phyloP scores from a whole-genome alignment of 306 rosid species.

The Rosa lucieae region DNA sequence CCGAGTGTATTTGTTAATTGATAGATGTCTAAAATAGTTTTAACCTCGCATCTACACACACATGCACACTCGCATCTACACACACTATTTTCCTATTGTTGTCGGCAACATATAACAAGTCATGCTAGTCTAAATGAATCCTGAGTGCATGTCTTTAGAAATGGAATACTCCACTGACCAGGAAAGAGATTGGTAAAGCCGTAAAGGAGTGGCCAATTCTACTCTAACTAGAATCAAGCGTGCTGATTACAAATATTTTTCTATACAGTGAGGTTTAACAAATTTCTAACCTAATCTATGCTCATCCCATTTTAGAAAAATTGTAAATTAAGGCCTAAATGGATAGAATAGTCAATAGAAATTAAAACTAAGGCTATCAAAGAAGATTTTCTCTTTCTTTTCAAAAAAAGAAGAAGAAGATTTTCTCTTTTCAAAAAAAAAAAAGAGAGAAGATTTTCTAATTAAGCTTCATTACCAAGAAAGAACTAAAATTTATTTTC shows the following conservation, averaged over 20 bases:
- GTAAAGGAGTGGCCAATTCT: background rate
- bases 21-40: too few relatives aligned
- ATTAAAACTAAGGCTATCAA: background rate
- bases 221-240: background rate
- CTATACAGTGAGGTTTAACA: background rate
- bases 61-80: too few relatives aligned
- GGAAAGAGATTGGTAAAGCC: too few relatives aligned
- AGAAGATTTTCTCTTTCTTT: background rate
- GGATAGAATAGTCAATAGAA: background rate
- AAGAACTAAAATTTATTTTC: background rate
- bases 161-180: too few relatives aligned
- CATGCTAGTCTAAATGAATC: background rate
- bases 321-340: background rate
- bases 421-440: too few relatives aligned
- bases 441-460: background rate
- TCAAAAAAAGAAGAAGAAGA: too few relatives aligned
- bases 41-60: too few relatives aligned
- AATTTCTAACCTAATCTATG: background rate
- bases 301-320: too few relatives aligned
- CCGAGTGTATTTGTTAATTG: too few relatives aligned
- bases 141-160: too few relatives aligned
- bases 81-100: background rate
- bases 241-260: background rate
- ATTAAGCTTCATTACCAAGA: background rate
- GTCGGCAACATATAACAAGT: background rate